A percentile compares a stretch with the other conserved stretches of the same genome.
Evolutionary conservation across 2,329 filamentous ascomycete species (phyloP).

Genomic region (Curvularia eragrostidis): DNA sequence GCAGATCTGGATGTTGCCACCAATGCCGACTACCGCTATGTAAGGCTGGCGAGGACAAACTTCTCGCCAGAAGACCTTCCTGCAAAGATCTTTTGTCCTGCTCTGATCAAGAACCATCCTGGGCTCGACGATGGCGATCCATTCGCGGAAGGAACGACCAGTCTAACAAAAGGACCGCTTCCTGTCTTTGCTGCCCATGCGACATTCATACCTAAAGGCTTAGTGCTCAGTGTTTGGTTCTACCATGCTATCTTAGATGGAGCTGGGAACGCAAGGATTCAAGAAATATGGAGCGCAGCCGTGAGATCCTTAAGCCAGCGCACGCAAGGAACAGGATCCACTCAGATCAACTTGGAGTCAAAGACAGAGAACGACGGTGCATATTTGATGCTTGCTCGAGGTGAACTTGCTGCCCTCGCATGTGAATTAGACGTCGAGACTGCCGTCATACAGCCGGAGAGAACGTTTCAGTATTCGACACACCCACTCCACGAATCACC

Average conservation of each 20-base stretch:
- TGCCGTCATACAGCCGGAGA: background rate
- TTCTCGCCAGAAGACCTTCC: constrained; percentile 20
- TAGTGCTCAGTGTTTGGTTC: constrained; percentile 36
- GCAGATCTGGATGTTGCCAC: constrained; percentile 2
- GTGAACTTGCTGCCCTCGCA: constrained; percentile 2
- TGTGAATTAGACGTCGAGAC: background rate
- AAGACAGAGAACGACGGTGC: background rate
- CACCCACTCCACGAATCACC: constrained; percentile 3
- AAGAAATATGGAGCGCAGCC: constrained; percentile 22
- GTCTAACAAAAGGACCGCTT: constrained; percentile 20
- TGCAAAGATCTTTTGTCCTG: constrained; percentile 19
- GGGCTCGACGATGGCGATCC: constrained; percentile 20
- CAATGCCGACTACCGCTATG: constrained; percentile 10
- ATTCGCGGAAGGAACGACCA: constrained; percentile 17
- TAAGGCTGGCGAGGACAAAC: constrained; percentile 13
- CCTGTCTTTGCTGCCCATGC: constrained; percentile 33
- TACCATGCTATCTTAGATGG: constrained; percentile 35
- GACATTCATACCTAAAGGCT: constrained; percentile 36
- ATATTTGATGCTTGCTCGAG: constrained; percentile 2
- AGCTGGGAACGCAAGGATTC: constrained; percentile 21
- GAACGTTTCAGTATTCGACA: background rate
- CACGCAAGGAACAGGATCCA: background rate
- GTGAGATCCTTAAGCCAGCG: background rate
- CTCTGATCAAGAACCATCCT: constrained; percentile 16
- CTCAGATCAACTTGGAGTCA: background rate